A percentile compares a stretch with the other conserved stretches of the same genome.
Evolutionary conservation across 805 yeast genomes (phyloP).

Genomic region (Suhomyces emberorum): DNA sequence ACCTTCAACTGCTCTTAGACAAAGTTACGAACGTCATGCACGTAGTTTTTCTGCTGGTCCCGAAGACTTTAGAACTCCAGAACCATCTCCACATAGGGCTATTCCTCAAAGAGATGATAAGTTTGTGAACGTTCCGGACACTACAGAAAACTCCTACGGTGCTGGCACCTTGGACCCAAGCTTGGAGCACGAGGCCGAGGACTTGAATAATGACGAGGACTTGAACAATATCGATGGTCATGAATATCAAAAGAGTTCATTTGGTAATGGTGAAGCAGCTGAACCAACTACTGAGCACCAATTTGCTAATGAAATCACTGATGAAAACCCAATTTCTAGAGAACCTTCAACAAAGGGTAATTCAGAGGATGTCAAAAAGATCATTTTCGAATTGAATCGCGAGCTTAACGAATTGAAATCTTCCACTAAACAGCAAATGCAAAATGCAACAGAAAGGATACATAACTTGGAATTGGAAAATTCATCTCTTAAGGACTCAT

Average conservation of each 20-base stretch:
- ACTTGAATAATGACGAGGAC: neutral
- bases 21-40: conserved; percentile 24
- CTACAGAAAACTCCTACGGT: neutral
- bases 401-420: conserved; percentile 31
- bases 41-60: conserved; percentile 36
- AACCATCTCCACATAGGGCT: conserved; percentile 17
- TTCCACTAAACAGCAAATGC: conserved; percentile 46
- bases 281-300: neutral
- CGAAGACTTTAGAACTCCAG: conserved; percentile 25
- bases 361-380: conserved; percentile 24
- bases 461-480: conserved; percentile 42
- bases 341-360: neutral
- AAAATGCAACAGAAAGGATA: conserved; percentile 55
- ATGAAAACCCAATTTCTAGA: neutral
- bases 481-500: conserved; percentile 11
- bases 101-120: neutral
- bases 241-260: neutral
- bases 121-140: conserved; percentile 1
- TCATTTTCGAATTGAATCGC: conserved; percentile 29
- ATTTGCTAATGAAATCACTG: neutral
- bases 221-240: neutral
- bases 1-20: conserved; percentile 9
- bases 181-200: neutral
- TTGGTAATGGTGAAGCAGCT: neutral
- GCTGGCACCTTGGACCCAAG: neutral